A percentile compares a stretch with the other conserved stretches of the same genome.
phyloP scores from a whole-genome alignment of 805 yeast species.

The Candida manassasensis region DNA sequence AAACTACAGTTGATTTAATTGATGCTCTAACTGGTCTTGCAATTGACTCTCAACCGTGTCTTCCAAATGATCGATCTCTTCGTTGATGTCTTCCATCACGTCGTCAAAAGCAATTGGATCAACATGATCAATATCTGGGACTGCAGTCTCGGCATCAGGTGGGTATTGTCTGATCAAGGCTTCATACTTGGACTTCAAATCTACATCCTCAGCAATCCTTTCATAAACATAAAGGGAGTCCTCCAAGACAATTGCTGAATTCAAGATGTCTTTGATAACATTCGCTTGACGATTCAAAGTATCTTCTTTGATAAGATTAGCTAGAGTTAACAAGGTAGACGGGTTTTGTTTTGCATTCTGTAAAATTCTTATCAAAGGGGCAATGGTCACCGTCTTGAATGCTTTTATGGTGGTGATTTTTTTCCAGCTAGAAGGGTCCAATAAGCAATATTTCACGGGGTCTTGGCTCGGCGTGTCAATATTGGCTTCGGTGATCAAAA shows the following conservation, averaged over 20 bases:
- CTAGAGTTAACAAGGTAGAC: conserved; percentile 5
- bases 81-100: conserved; percentile 17
- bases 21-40: neutral
- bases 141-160: conserved; percentile 11
- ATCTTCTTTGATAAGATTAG: conserved; percentile 10
- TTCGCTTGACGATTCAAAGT: conserved; percentile 6
- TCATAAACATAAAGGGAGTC: conserved; percentile 28
- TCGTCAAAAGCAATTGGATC: conserved; percentile 6
- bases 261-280: conserved; percentile 11
- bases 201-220: conserved; percentile 12
- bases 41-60: too few species aligned
- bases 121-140: conserved; percentile 5
- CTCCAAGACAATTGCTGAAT: conserved; percentile 14
- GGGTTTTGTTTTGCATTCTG: conserved; percentile 7
- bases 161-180: conserved; percentile 5
- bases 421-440: conserved; percentile 18
- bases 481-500: conserved; percentile 22
- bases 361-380: conserved; percentile 13
- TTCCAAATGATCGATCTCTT: conserved; percentile 19
- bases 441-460: conserved; percentile 3
- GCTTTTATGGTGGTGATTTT: conserved; percentile 17
- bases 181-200: conserved; percentile 1
- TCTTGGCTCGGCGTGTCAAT: neutral
- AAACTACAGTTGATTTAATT: conserved; percentile 1
- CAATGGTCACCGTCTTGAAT: conserved; percentile 16